Evolutionary conservation across 2,329 filamentous ascomycete species (phyloP), one percentile per base, ranked within the genome.

Genomic region (Rhynchosporium secalis): DNA sequence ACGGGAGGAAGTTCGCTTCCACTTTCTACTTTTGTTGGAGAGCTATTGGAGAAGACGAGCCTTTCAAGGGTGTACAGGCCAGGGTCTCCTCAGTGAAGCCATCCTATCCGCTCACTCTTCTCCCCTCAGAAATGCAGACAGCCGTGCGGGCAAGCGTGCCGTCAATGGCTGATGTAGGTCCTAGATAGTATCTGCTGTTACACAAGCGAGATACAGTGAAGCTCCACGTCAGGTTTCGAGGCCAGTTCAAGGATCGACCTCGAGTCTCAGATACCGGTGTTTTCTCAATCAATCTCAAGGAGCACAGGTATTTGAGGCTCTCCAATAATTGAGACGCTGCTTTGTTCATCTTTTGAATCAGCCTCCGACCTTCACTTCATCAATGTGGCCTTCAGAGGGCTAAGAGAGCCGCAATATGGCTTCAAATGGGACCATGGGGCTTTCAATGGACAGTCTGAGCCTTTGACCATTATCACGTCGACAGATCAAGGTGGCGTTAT

Each of bases 401-500:
- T 12, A 4, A 13, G 12, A 5, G 13, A 31, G 10, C 40, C 26
- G 47, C 28, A 48, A 13, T 4, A 63, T 63, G 62, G 58, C 45
- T 45, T 60, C 47, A 3, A 60, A 63, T 31, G 41, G 36, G 29
- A 57, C 61, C 9, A 29, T 33, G 26, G 48, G 29, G 33, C 54
- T 60, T 1, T 36, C 57, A 4, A 59, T 5, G 59, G 62, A 9
- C 62, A 62, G 31, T 56, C 59, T 3, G 40, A 59, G 13, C 59
- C 62, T 33, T 33, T 64, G 20, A 49, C 45, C 6, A 46, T 52
- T 20, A 46, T 62, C 29, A 62, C 62, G 29, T 29, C 62, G 6
- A 64, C 59, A 6, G 73, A 80, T 64, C 76, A 78, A 60, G 72
- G 75, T 47, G 78, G 76, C 13, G 63, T 79, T 28, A 70, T 80